These are phyloP conservation scores for Trichothecium roseum DNA, from an alignment of 2,329 filamentous ascomycete genomes.

Conservation along the genomic window DNA sequence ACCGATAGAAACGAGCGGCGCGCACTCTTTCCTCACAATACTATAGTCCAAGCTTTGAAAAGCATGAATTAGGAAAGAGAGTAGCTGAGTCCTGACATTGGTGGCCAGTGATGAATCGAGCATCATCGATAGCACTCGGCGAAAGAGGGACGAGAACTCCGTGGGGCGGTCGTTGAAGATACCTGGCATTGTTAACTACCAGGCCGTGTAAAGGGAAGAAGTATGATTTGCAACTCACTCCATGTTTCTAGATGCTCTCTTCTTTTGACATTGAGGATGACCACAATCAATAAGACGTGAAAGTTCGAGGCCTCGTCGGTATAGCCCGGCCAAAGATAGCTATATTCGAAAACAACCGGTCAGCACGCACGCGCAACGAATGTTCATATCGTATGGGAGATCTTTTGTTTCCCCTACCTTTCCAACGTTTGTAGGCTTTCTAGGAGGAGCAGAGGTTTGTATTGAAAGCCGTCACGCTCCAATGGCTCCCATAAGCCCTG, in stretches of 20 bases:
- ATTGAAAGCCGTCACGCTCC: constrained; percentile 69
- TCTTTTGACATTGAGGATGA: constrained; percentile 81
- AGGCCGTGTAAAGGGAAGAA: neutral
- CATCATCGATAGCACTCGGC: constrained; percentile 78
- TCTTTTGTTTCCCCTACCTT: constrained; percentile 38
- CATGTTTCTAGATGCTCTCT: constrained; percentile 81
- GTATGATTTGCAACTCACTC: constrained; percentile 45
- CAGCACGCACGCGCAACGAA: constrained; percentile 8
- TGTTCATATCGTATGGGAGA: constrained; percentile 12
- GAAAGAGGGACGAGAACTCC: constrained; percentile 83
- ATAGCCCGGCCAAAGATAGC: constrained; percentile 93
- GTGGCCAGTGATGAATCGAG: constrained; percentile 59
- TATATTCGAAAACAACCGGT: constrained; percentile 22
- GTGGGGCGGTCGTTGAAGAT: constrained; percentile 67
- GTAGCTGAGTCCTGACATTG: constrained; percentile 66
- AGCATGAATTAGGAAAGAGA: constrained; percentile 80
- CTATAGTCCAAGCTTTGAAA: constrained; percentile 89
- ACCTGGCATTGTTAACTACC: constrained; percentile 37
- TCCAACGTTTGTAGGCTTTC: constrained; percentile 89
- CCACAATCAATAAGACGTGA: constrained; percentile 76
- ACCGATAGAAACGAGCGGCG: constrained; percentile 84
- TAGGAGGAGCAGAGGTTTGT: constrained; percentile 67
- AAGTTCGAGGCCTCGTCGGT: constrained; percentile 81
- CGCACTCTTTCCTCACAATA: constrained; percentile 90
- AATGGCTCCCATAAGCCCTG: constrained; percentile 80